These are phyloP conservation scores for Zangia roseola DNA, from an alignment of 768 basidiomycete genomes.

Conservation along the genomic window DNA sequence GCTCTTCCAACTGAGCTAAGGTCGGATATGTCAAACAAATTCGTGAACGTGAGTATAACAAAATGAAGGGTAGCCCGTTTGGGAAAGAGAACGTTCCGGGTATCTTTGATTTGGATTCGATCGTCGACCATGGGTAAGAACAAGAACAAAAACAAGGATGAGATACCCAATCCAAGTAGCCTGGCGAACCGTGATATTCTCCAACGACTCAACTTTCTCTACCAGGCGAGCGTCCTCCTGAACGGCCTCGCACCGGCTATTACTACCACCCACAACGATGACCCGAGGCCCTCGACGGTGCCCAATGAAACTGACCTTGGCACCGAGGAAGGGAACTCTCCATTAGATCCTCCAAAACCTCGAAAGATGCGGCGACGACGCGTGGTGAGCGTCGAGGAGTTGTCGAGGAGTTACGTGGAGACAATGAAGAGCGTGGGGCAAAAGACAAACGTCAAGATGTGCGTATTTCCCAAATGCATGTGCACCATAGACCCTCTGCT, in stretches of 20 bases:
- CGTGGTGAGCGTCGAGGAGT: constrained; percentile 40
- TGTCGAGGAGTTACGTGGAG: constrained; percentile 63
- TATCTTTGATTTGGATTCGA: too few species aligned
- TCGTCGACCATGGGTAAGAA: constrained; percentile 56
- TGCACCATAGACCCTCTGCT: neutral
- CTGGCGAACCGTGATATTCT: constrained; percentile 72
- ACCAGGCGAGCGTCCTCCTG: constrained; percentile 74
- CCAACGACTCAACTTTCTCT: constrained; percentile 83
- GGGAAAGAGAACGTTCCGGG: too few species aligned
- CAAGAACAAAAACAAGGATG: constrained; percentile 58
- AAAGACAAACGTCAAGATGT: constrained; percentile 81
- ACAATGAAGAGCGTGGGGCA: constrained; percentile 70
- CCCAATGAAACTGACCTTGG: neutral
- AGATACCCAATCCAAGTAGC: constrained; percentile 53
- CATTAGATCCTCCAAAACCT: neutral
- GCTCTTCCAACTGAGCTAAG: constrained; percentile 50
- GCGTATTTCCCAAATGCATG: constrained; percentile 29
- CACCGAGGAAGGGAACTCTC: neutral
- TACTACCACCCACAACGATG: neutral
- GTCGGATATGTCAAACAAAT: too few species aligned
- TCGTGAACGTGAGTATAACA: too few species aligned
- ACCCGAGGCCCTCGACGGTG: neutral
- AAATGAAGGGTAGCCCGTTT: too few species aligned
- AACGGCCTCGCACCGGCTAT: constrained; percentile 33
- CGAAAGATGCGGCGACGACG: constrained; percentile 24